Evolutionary conservation across 2,329 filamentous ascomycete species (phyloP), one percentile per base, ranked within the genome.

Genomic region (Colletotrichum sp.): DNA sequence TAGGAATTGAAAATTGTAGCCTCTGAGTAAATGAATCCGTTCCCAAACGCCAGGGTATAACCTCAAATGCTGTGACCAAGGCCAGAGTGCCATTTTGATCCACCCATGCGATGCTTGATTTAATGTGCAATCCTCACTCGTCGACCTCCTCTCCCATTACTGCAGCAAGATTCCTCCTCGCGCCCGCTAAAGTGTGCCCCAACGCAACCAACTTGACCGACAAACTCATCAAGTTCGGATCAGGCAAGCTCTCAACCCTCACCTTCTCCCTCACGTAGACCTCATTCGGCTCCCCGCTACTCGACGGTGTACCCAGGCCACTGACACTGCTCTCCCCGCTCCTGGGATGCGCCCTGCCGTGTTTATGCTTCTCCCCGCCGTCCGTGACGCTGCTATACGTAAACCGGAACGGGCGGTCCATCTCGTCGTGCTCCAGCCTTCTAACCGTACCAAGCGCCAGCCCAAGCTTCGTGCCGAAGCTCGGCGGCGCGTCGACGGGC

Each of bases 191-290:
- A 76, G 93, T 93, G 80, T 96, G 91, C 77, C 94, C 93, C 73
- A 98, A 85, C 6, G 94, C 95, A 34, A 90, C 92, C 79, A 98
- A 87, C 85, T 98, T 98, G 7, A 95, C 94, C 83, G 95, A 93
- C 39, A 97, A 88, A 43, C 94, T 94, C 83, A 98, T 93, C 78
- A 98, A 83, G 79, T 93, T 96, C 2, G 96, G 96, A 83, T 98
- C 96, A 71, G 96, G 95, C 43, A 75, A 36, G 80, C 92, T 96
- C 84, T 98, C 96, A 3, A 98, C 93, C 55, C 94, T 90, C 6
- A 98, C 91, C 86, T 98, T 98, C 83, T 98, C 96, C 79, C 93
- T 92, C 61, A 98, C 96, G 78, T 92, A 93, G 4, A 98, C 96
- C 76, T 97, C 92, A 4, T 85, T 83, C 36, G 83, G 76, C 43